Evolutionary conservation across 139 green algal species (phyloP).

Genomic region (Gonium pectorale): DNA sequence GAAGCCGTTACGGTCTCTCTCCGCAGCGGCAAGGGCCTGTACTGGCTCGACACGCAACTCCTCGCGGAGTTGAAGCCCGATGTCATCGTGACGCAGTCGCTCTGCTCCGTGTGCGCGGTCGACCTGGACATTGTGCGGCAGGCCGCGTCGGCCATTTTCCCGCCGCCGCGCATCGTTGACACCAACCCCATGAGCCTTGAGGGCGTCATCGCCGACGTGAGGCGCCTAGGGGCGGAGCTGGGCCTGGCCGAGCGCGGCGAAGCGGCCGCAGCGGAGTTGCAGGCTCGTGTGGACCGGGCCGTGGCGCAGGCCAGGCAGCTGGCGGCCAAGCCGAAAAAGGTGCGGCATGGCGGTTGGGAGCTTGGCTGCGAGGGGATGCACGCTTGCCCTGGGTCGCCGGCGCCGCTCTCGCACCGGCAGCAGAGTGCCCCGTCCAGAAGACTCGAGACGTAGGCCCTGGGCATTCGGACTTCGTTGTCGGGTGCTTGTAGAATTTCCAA

Average conservation of each 20-base stretch:
- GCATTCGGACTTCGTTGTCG: no score
- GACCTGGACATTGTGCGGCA: slow-evolving; percentile 70
- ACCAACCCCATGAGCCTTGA: slow-evolving; percentile 76
- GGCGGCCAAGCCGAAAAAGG: no score
- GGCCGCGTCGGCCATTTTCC: slow-evolving; percentile 41
- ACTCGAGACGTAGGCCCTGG: no score
- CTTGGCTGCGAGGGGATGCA: no score
- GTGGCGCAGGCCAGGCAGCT: neutral
- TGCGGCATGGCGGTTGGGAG: no score
- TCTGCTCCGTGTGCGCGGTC: slow-evolving; percentile 71
- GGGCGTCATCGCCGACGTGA: slow-evolving; percentile 61
- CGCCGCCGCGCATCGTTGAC: slow-evolving; percentile 60
- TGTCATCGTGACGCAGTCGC: slow-evolving; percentile 69
- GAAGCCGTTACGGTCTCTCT: slow-evolving; percentile 43
- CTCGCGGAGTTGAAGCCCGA: slow-evolving; percentile 61
- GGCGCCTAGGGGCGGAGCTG: slow-evolving; percentile 44
- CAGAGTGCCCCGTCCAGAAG: no score
- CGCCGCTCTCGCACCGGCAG: no score
- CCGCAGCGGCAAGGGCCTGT: slow-evolving; percentile 51
- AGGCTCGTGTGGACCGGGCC: slow-evolving; percentile 47
- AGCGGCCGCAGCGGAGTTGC: slow-evolving; percentile 47
- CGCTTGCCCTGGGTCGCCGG: no score
- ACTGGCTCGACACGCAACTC: slow-evolving; percentile 59
- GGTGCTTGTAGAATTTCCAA: no score
- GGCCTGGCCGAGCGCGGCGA: slow-evolving; percentile 46